Base-by-base conservation (phyloP, 1,284 basidiomycete species). In the Naganishia albida region DNA sequence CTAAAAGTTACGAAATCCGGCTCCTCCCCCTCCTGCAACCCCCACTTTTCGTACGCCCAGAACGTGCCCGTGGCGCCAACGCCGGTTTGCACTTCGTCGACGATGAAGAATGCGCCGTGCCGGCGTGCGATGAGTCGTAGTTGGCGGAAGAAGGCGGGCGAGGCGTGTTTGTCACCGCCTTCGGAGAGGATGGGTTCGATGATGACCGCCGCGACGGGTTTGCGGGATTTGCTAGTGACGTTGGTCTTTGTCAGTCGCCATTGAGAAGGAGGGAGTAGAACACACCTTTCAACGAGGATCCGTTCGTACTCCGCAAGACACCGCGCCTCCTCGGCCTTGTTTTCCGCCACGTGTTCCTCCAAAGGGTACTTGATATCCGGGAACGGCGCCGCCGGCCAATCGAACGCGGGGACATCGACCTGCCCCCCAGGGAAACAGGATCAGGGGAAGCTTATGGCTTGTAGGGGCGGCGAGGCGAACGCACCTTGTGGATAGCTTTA, bases 1-100 rank as follows among this genome's bases (percentile, higher is more conserved):
- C 77, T 79, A 70, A 84, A 84, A 16, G 82, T 82, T 42, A 84
- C 81, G 70, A 84, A 83, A 73, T 85, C 83, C 13, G 83, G 77
- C 64, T 76, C 72, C 67, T 78, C 75, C 20, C 80, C 69, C 74
- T 75, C 53, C 66, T 72, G 18, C 46, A 85, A 71, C 13, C 77
- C 76, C 83, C 83, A 85, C 69, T 82, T 80, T 67, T 84, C 83
- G 73, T 83, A 82, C 0, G 83, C 83, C 83, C 83, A 85, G 73
- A 85, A 83, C 8, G 76, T 77, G 18, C 83, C 83, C 0, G 83
- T 84, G 0, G 83, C 83, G 28, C 79, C 79, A 12, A 83, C 81
- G 40, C 83, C 83, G 25, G 83, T 85, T 71, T 85, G 83, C 0
- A 82, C 82, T 67, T 80, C 78, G 67, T 78, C 77, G 44, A 83